These are phyloP conservation scores for Fusarium haematococcum DNA, from an alignment of 2,329 filamentous ascomycete species.

Conservation along the genomic window DNA sequence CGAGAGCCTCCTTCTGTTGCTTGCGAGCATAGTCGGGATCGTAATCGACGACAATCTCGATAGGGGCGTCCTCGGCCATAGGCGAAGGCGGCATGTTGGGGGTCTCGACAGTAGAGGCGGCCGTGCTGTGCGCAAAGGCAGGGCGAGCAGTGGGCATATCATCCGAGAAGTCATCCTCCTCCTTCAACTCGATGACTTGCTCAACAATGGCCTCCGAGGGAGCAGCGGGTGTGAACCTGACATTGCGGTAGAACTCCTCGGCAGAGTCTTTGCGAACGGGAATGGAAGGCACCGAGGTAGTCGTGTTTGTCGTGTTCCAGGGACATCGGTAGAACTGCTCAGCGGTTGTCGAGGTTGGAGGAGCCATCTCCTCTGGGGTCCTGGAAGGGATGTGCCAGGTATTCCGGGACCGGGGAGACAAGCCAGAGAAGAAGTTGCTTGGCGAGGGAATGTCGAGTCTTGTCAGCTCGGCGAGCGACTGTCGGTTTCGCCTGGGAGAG, in stretches of 20 bases:
- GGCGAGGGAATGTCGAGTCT: constrained; percentile 91
- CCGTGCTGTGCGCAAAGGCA: constrained; percentile 47
- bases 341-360: constrained; percentile 89
- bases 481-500: constrained; percentile 53
- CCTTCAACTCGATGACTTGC: constrained; percentile 71
- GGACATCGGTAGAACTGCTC: constrained; percentile 91
- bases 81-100: constrained; percentile 55
- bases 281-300: constrained; percentile 52
- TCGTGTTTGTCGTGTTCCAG: constrained; percentile 71
- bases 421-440: constrained; percentile 88
- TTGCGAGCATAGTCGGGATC: constrained; percentile 81
- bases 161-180: constrained; percentile 61
- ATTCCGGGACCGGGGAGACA: constrained; percentile 79
- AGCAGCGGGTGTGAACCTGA: constrained; percentile 53
- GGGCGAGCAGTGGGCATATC: constrained; percentile 77
- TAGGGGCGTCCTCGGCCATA: constrained; percentile 67
- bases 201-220: constrained; percentile 64
- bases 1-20: constrained; percentile 75
- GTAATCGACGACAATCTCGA: constrained; percentile 76
- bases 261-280: constrained; percentile 52
- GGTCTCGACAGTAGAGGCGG: constrained; percentile 48
- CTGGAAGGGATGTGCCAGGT: constrained; percentile 80
- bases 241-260: constrained; percentile 54
- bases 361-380: constrained; percentile 65
- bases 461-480: constrained; percentile 78